These are phyloP conservation scores for Zymoseptoria passerinii DNA, from an alignment of 2,329 filamentous ascomycete genomes.

Conservation along the genomic window DNA sequence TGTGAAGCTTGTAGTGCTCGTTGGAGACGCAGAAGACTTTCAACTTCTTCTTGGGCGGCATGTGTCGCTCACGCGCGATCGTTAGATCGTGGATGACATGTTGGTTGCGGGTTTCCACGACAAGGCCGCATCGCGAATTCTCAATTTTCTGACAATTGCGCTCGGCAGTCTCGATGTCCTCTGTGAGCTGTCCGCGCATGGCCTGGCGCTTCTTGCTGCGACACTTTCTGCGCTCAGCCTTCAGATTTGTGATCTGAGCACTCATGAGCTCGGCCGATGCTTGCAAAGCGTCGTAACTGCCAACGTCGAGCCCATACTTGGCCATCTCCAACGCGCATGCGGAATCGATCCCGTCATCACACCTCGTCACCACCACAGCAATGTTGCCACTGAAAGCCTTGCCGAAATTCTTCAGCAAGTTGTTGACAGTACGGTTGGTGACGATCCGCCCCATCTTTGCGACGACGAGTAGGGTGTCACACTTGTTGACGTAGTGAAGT, in stretches of 20 bases:
- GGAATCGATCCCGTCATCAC: slow-evolving; percentile 3
- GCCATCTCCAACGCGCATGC: background rate
- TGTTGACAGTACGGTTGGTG: slow-evolving; percentile 4
- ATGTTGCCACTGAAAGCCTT: slow-evolving; percentile 4
- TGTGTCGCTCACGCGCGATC: background rate
- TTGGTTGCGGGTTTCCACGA: background rate
- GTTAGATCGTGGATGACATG: background rate
- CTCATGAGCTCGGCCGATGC: background rate
- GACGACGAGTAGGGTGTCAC: slow-evolving; percentile 11
- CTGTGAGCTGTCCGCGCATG: background rate
- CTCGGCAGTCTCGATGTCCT: background rate
- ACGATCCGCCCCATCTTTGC: slow-evolving; percentile 2
- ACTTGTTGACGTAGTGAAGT: slow-evolving; percentile 1
- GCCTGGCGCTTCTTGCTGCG: background rate
- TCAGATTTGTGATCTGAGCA: background rate
- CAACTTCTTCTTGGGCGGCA: background rate
- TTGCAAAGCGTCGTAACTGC: background rate
- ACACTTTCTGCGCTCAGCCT: background rate
- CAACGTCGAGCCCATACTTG: background rate
- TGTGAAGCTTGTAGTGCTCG: background rate
- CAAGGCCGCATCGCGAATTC: background rate
- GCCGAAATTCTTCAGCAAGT: slow-evolving; percentile 1
- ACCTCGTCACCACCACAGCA: slow-evolving; percentile 3
- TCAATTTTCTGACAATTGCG: background rate
- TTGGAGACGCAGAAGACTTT: background rate